These are phyloP conservation scores for Solanum sitiens DNA, from an alignment of 257 asterid species.

Conservation along the genomic window DNA sequence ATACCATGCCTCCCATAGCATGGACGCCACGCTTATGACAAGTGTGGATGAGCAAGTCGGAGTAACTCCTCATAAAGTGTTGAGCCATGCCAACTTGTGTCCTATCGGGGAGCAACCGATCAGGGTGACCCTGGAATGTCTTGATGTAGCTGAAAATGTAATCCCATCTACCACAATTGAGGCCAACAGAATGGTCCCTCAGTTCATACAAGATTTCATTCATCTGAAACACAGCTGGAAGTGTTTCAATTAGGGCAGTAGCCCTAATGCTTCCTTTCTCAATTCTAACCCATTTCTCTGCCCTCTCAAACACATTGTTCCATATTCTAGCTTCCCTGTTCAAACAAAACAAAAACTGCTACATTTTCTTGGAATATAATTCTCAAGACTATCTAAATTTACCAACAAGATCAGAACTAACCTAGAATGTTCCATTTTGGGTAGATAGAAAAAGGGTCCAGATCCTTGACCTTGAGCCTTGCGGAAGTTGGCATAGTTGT, in stretches of 20 bases:
- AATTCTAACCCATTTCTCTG: conserved; percentile 61
- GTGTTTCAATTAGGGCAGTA: conserved; percentile 85
- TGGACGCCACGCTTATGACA: conserved; percentile 91
- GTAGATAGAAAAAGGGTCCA: conserved; percentile 95
- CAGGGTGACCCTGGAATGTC: conserved; percentile 83
- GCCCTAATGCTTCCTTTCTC: conserved; percentile 88
- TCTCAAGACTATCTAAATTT: neutral
- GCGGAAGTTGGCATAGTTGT: conserved; percentile 43
- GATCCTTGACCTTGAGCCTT: conserved; percentile 55
- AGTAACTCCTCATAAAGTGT: conserved; percentile 90
- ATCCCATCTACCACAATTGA: conserved; percentile 97
- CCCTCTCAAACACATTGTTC: conserved; percentile 71
- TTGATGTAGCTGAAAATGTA: conserved; percentile 95
- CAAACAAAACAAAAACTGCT: neutral
- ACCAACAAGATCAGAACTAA: neutral
- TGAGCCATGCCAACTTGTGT: conserved; percentile 86
- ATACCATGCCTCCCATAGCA: conserved; percentile 98
- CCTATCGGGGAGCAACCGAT: conserved; percentile 79
- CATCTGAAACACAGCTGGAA: conserved; percentile 96
- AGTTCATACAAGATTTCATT: conserved; percentile 78
- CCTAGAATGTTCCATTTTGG: conserved; percentile 95
- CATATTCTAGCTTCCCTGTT: conserved; percentile 89
- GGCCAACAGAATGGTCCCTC: conserved; percentile 71
- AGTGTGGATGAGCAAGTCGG: conserved; percentile 74
- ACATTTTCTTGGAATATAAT: neutral